Evolutionary conservation across 768 basidiomycete species (phyloP).

Genomic region (Amanita muscaria): DNA sequence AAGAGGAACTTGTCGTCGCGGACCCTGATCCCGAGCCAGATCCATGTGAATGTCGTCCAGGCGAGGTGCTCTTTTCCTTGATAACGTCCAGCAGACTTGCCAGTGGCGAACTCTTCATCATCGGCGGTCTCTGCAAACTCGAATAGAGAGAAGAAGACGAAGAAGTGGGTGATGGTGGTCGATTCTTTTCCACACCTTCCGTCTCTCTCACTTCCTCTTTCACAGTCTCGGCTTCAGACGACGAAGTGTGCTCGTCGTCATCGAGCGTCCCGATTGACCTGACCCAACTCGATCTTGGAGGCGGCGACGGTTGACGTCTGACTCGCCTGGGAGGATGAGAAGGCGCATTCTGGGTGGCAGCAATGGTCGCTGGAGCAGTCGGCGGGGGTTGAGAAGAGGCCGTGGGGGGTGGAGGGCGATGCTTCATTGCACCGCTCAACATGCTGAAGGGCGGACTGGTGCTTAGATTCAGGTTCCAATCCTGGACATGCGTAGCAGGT

Average conservation of each 20-base stretch:
- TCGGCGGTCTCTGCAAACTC: too few species aligned
- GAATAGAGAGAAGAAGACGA: not conserved
- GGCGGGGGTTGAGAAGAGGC: not conserved
- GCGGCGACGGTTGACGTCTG: not conserved
- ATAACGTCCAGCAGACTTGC: conserved; percentile 15
- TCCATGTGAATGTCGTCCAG: not conserved
- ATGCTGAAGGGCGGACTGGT: conserved; percentile 26
- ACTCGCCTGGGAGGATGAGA: conserved; percentile 6
- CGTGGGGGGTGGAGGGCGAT: not conserved
- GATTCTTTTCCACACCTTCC: not conserved
- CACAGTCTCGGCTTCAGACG: not conserved
- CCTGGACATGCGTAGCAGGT: conserved; percentile 4
- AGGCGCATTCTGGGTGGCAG: not conserved
- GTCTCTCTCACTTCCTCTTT: too few species aligned
- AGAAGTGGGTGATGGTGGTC: not conserved
- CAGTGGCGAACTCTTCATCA: not conserved
- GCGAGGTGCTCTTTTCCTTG: conserved; percentile 19
- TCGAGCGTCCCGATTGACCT: not conserved
- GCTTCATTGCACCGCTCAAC: conserved; percentile 10
- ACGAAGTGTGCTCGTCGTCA: not conserved
- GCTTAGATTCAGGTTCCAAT: conserved; percentile 17
- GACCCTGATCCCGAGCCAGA: not conserved
- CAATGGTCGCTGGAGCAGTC: not conserved
- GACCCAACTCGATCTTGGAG: not conserved
- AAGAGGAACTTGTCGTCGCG: not conserved